Evolutionary conservation across 1,284 basidiomycete species (phyloP), one percentile per base, ranked within the genome.

Genomic region (Schizophyllum commune): DNA sequence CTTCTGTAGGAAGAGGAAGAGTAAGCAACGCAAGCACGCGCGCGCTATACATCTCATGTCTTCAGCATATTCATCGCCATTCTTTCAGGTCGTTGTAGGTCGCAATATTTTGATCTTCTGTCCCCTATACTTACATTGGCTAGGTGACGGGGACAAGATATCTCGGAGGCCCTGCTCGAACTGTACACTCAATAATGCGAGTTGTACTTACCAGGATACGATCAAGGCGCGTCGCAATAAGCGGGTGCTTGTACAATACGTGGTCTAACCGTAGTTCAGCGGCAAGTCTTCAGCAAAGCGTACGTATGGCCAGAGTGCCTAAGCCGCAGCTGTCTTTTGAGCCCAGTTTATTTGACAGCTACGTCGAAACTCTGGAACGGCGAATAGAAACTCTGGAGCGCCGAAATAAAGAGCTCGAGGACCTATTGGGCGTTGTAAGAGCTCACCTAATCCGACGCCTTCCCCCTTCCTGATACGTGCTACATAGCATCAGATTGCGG

Each of bases 281-380:
- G 91, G 91, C 1, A 27, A 0, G 63, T 63, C 4, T 60, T 61
- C 20, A 63, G 63, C 22, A 60, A 62, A 9, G 54, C 19, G 62
- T 62, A 15, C 11, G 20, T 27, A 21, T n/a, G n/a, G 21, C n/a
- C n/a, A 8, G n/a, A 7, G 7, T 22, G 52, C 52, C n/a, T n/a
- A 19, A 6, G 52, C n/a, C 6, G 6, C 52, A 22, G 34, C 13
- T 6, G 34, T 7, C 34, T 39, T n/a, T 54, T 6, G 7, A 7
- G 17, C 6, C 52, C 52, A n/a, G 7, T 54, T 8, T 22, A 34
- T n/a, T n/a, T n/a, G n/a, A n/a, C 55, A 65, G 19, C 55, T 65
- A 65, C 62, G 58, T 65, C 33, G 62, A 65, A 13, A 52, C 60
- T 7, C 60, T 63, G 34, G 60, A 65, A 52, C 11, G 59, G 17